Evolutionary conservation across 2,329 filamentous ascomycete genomes (phyloP).

Genomic region (Penicillium polonicum): DNA sequence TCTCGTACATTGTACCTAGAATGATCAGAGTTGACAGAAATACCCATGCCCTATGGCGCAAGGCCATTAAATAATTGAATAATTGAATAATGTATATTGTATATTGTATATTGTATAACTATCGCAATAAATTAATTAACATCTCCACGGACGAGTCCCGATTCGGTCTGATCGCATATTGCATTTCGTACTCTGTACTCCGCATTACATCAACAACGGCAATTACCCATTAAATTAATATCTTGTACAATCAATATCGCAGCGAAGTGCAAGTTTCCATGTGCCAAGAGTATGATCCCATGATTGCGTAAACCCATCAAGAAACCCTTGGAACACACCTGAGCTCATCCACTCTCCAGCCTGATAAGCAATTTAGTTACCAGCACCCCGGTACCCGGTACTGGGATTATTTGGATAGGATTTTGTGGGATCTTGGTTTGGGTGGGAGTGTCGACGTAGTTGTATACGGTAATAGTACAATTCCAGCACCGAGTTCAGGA

Average conservation of each 20-base stretch:
- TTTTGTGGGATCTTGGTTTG: background rate
- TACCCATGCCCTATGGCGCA: background rate
- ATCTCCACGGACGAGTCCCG: background rate
- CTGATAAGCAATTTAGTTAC: conserved; percentile 1
- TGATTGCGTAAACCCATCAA: conserved; percentile 2
- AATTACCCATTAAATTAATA: background rate
- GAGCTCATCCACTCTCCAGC: background rate
- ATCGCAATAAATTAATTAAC: background rate
- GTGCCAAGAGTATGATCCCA: conserved; percentile 4
- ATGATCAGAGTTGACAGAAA: background rate
- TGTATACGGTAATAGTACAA: background rate
- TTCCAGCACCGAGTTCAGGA: too few species aligned
- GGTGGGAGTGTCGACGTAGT: background rate
- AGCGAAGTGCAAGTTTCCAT: background rate
- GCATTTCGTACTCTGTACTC: background rate
- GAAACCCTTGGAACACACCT: background rate
- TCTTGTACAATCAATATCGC: background rate
- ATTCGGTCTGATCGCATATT: background rate
- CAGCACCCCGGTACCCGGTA: background rate
- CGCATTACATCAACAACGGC: background rate
- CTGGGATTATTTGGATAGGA: background rate
- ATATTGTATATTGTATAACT: background rate
- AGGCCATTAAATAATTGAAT: background rate
- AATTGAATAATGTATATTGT: background rate
- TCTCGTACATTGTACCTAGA: background rate